Evolutionary conservation across 257 asterid species (phyloP), one percentile per base, ranked within the genome.

Genomic region (Mentha longifolia): DNA sequence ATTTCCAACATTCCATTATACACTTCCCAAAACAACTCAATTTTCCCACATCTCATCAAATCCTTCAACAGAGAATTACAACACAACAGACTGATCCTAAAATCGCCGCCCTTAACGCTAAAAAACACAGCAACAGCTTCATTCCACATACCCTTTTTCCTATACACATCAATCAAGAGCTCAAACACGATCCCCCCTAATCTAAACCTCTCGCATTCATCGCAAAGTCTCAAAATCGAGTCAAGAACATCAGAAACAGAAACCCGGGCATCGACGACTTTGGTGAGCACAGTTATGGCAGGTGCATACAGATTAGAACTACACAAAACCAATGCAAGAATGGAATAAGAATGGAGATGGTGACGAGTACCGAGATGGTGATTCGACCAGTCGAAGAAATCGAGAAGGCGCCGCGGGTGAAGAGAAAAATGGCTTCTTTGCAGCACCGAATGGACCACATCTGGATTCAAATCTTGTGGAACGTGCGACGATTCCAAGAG

Each of bases 41-140:
- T 74, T 67, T 73, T 88, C 77, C 82, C 85, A 60, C 82, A 59
- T 74, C 71, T 86, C 75, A 88, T 71, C 76, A 90, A 80, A 75
- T 90, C 97, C 69, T 86, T 90, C 87, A 92, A 64, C 83, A 92
- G 80, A 25, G 92, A 84, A 86, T 92, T 92, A 78, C 97, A 88
- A 78, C 97, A 86, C 84, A 92, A 67, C 80, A 88, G 79, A 83
- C 91, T 90, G 28, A 88, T 87, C 25, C n/a, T 54, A 79, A 80
- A 70, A 13, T 79, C 79, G 16, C 74, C 62, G 52, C 77, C 84
- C 66, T 74, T 76, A 75, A 78, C 74, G 57, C 84, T 89, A 74
- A 80, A 78, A 79, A 92, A 83, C 60, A 85, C 86, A 35, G 78
- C 65, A 73, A 81, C 92, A 72, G 92, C 91, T 79, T 90, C 97